phyloP scores from a whole-genome alignment of 805 yeast genomes.

The Myxozyma neotropica region DNA sequence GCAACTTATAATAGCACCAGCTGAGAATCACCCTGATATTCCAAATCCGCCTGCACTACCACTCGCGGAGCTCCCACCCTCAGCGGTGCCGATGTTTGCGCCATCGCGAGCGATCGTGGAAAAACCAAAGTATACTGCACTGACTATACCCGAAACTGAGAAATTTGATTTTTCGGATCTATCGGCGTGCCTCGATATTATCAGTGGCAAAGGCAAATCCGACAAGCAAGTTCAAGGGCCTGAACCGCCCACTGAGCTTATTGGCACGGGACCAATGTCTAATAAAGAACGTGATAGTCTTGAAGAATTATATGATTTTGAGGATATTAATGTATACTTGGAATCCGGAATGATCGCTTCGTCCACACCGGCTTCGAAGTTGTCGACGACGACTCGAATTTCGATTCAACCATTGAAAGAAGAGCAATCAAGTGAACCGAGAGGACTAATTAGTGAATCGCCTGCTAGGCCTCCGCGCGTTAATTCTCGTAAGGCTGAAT shows the following conservation, averaged over 20 bases:
- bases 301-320: background rate
- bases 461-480: too few relatives aligned
- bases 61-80: background rate
- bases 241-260: too few relatives aligned
- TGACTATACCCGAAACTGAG: conserved; percentile 12
- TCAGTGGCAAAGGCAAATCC: background rate
- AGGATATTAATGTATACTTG: background rate
- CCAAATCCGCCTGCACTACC: background rate
- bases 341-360: background rate
- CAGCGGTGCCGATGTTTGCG: background rate
- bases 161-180: conserved; percentile 25
- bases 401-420: background rate
- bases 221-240: too few relatives aligned
- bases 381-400: too few relatives aligned
- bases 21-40: background rate
- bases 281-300: background rate
- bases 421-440: too few relatives aligned
- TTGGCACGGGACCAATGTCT: too few relatives aligned
- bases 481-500: too few relatives aligned
- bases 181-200: conserved; percentile 17
- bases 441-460: too few relatives aligned
- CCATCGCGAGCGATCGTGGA: background rate
- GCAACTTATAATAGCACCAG: background rate
- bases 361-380: conserved; percentile 12
- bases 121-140: background rate